Evolutionary conservation across 352 stramenopile genomes (phyloP).

Genomic region (Globisporangium viniferum): DNA sequence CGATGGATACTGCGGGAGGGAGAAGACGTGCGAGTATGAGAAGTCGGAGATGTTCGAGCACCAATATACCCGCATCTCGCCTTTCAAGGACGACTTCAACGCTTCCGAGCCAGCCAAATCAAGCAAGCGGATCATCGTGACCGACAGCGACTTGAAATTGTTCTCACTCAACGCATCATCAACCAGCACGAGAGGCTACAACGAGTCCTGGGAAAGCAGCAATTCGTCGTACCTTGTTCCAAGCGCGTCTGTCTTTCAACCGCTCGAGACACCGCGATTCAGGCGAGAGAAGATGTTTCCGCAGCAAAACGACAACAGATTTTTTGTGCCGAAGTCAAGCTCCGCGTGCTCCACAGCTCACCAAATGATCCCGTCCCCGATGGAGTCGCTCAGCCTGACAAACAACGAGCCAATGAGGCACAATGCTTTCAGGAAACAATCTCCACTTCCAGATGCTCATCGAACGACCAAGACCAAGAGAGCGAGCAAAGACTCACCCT

Average conservation of each 20-base stretch:
- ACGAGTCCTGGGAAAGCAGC: conserved; percentile 5
- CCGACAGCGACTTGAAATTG: conserved; percentile 39
- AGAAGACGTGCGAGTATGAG: not conserved
- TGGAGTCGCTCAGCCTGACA: conserved; percentile 10
- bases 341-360: conserved; percentile 3
- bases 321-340: conserved; percentile 7
- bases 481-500: not conserved
- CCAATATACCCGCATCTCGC: not conserved
- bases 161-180: conserved; percentile 6
- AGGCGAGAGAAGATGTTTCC: conserved; percentile 25
- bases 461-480: conserved; percentile 7
- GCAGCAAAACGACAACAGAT: conserved; percentile 6
- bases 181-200: not conserved
- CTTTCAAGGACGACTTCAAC: conserved; percentile 17
- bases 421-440: conserved; percentile 12
- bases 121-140: conserved; percentile 50
- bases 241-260: not conserved
- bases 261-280: conserved; percentile 3
- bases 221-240: not conserved
- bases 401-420: conserved; percentile 1
- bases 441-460: conserved; percentile 12
- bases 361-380: conserved; percentile 20
- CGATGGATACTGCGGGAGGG: conserved; percentile 7
- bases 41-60: conserved; percentile 6
- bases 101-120: conserved; percentile 33